These are phyloP conservation scores for Saururus chinensis DNA, from an alignment of 164 flowering plant species.

Conservation along the genomic window DNA sequence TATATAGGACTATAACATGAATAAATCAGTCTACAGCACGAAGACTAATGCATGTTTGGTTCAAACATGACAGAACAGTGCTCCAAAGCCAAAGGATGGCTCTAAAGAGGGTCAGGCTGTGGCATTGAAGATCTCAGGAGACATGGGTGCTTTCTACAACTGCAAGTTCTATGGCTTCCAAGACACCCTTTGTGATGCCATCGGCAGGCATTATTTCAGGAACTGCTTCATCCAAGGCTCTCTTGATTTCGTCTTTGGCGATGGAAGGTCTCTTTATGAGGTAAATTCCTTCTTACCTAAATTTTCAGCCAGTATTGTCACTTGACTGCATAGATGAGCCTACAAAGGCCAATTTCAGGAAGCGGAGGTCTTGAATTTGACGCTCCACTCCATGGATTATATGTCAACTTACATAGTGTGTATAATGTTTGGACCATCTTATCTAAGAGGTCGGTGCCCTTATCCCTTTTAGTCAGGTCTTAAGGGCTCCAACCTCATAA, in stretches of 20 bases:
- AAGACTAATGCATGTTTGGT: background rate
- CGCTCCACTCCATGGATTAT: no score
- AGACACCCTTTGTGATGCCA: conserved; percentile 69
- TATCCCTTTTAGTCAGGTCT: no score
- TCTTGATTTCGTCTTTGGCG: conserved; percentile 72
- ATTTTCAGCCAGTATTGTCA: no score
- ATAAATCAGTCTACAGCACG: no score
- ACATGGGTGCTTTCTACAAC: conserved; percentile 55
- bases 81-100: conserved; percentile 33
- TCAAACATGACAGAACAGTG: conserved; percentile 37
- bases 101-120: conserved; percentile 43
- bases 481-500: no score
- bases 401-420: no score
- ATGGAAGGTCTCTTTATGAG: conserved; percentile 58
- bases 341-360: no score
- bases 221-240: conserved; percentile 73
- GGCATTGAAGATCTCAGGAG: conserved; percentile 57
- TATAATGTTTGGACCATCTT: no score
- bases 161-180: conserved; percentile 58
- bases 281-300: conserved; percentile 12
- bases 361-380: no score
- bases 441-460: no score
- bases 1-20: no score
- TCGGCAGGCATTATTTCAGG: conserved; percentile 59
- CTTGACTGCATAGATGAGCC: no score